Conservation (phyloP, 192 early-diverging fungal species). For the Backusella circina region DNA sequence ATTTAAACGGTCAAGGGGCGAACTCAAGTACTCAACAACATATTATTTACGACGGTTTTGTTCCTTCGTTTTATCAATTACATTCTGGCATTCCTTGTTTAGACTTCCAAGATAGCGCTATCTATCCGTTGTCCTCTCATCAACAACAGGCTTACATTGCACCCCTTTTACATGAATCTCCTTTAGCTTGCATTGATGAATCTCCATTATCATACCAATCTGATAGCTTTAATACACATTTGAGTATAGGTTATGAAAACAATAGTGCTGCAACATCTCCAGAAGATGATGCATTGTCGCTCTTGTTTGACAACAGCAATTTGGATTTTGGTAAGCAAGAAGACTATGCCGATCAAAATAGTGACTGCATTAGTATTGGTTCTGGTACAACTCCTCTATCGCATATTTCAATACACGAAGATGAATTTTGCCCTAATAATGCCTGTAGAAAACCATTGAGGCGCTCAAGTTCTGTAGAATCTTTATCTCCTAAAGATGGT, state of each 20-base stretch:
- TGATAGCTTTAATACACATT: background rate
- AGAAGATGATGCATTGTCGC: background rate
- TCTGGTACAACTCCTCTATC: background rate
- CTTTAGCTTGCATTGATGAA: background rate
- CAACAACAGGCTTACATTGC: background rate
- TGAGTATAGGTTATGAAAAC: background rate
- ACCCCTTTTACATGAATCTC: conserved; percentile 3
- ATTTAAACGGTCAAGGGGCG: background rate
- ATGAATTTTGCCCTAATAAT: background rate
- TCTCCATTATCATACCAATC: background rate
- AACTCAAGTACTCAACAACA: background rate
- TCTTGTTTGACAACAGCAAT: background rate
- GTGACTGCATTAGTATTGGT: background rate
- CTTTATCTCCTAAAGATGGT: background rate
- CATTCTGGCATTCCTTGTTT: background rate
- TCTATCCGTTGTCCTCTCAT: background rate
- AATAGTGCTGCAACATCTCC: background rate
- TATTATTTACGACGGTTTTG: background rate
- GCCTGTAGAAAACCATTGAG: background rate
- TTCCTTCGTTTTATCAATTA: background rate
- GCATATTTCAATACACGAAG: background rate
- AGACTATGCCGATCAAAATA: background rate
- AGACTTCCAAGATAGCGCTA: background rate
- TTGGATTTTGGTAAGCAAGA: conserved; percentile 3
- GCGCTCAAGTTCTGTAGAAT: background rate